Conservation (phyloP, 176 grass and related monocot species). For the Chloris gayana region DNA sequence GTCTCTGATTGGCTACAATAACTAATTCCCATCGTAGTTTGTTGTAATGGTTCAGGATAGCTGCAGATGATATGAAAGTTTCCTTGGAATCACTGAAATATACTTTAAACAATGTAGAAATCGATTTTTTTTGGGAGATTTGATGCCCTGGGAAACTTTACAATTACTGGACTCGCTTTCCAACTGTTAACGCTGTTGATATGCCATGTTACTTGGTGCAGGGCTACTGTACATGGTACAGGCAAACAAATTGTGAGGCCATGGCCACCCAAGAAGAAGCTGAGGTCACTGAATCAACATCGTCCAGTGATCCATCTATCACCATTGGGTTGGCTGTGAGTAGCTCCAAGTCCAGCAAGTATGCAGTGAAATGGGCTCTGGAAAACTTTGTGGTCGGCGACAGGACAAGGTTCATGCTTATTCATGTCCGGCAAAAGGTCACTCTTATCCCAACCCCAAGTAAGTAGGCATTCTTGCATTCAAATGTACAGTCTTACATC, state of each 20-base stretch:
- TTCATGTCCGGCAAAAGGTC: slow-evolving; percentile 46
- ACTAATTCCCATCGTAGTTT: not conserved
- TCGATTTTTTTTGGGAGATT: not conserved
- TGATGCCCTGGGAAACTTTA: not conserved
- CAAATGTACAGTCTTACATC: not conserved
- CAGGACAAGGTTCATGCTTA: slow-evolving; percentile 41
- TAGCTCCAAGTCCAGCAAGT: slow-evolving; percentile 43
- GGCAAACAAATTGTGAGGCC: slow-evolving; percentile 1
- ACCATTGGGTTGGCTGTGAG: slow-evolving; percentile 45
- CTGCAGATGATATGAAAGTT: not conserved
- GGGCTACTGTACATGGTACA: slow-evolving; percentile 16
- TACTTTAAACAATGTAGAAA: not conserved
- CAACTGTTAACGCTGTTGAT: slow-evolving; percentile 1
- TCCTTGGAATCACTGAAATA: not conserved
- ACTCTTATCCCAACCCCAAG: slow-evolving; percentile 42
- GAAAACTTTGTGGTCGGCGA: slow-evolving; percentile 28
- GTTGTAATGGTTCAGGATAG: not conserved
- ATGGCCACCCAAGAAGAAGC: slow-evolving; percentile 35
- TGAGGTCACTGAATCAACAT: not conserved
- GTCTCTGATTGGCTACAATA: not conserved
- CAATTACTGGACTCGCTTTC: not conserved
- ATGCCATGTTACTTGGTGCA: not conserved
- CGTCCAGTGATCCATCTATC: not conserved
- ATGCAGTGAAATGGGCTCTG: slow-evolving; percentile 50
- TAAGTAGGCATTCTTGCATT: slow-evolving; percentile 30